Evolutionary conservation across 2,329 filamentous ascomycete genomes (phyloP), one percentile per base, ranked within the genome.

Genomic region (Beauveria rudraprayagi): DNA sequence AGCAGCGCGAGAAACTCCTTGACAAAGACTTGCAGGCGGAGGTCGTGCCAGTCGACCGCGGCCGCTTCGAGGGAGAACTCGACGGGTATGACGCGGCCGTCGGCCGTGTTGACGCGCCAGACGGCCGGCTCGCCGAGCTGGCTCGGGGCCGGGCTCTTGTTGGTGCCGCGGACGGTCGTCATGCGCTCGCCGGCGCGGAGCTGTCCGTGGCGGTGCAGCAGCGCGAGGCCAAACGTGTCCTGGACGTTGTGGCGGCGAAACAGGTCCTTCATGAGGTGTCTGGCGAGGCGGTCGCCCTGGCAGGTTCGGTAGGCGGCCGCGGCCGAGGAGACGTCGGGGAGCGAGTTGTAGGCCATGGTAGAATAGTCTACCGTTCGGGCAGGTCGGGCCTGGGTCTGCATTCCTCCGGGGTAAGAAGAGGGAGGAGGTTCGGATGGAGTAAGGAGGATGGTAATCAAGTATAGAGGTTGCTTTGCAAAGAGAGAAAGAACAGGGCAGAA

Each of bases 51-150:
- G 51, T 61, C 52, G 10, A 54, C 30, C 1, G 14, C 16, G 24
- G 3, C 11, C 1, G 56, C 56, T 11, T 60, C 57, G 28, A 37
- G 22, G n/a, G 52, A 28, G 19, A 61, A 61, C 52, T 61, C 51
- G 43, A 61, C n/a, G 22, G 51, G 52, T 11, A 61, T 56, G 16
- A 61, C 24, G n/a, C 52, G 59, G n/a, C 52, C 59, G 34, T 60
- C 57, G 41, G 41, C 28, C 7, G n/a, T 22, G 44, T 56, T 50
- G 30, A 61, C 17, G 7, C 54, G 40, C 59, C 59, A 61, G n/a
- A 61, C 46, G 22, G 30, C n/a, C 6, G 59, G 52, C 16, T 34
- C 44, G 17, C 52, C 52, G 34, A 55, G 11, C 22, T 43, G 46
- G 10, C 37, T 17, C 0, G 37, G 40, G 2, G 47, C 46, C n/a